phyloP scores from a whole-genome alignment of 2,329 filamentous ascomycete species.

The Xylaria sp. region DNA sequence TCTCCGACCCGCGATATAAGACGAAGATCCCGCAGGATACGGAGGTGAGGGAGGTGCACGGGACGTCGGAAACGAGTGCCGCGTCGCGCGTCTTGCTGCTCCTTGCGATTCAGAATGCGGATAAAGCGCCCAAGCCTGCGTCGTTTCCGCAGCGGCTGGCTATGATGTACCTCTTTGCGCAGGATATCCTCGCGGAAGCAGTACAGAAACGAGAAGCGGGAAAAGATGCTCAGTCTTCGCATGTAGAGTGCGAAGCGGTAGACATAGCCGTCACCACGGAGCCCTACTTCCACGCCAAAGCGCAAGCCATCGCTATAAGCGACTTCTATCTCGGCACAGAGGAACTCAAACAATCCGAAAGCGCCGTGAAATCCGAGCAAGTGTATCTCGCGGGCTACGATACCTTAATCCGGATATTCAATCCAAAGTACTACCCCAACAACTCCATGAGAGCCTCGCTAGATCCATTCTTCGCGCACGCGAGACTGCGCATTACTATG shows the following conservation, averaged over 20 bases:
- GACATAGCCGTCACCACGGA: constrained; percentile 74
- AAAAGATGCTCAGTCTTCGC: not conserved
- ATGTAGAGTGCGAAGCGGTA: constrained; percentile 43
- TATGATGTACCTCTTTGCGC: constrained; percentile 74
- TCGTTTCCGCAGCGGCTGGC: constrained; percentile 69
- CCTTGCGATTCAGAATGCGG: constrained; percentile 68
- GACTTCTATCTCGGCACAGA: constrained; percentile 47
- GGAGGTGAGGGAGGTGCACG: not conserved
- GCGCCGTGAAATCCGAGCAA: constrained; percentile 50
- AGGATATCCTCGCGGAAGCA: constrained; percentile 51
- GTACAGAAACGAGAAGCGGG: not conserved
- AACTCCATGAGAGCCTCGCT: constrained; percentile 60
- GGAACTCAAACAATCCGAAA: not conserved
- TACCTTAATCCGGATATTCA: constrained; percentile 73
- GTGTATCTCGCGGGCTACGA: constrained; percentile 78
- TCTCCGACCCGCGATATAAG: constrained; percentile 22
- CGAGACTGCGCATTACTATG: constrained; percentile 68
- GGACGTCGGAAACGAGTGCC: not conserved
- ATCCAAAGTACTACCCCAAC: constrained; percentile 72
- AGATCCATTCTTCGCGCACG: constrained; percentile 65
- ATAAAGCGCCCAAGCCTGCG: constrained; percentile 71
- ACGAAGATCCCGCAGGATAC: not conserved
- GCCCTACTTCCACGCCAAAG: constrained; percentile 78
- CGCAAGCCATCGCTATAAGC: constrained; percentile 57
- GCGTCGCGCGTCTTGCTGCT: constrained; percentile 59